phyloP scores from a whole-genome alignment of 345 rosid genomes.

The Gossypium raimondii region DNA sequence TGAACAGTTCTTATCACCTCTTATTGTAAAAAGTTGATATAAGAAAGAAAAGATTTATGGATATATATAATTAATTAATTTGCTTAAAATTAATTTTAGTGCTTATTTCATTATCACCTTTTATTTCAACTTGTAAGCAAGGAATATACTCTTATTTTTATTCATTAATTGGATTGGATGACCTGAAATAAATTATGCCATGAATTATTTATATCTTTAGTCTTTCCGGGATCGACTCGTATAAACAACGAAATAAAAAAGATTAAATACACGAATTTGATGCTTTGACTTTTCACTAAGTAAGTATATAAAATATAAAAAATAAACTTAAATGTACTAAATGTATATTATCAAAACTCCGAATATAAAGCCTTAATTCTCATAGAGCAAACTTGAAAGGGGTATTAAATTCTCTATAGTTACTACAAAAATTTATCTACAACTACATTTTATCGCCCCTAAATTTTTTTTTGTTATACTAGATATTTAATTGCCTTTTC shows the following conservation, averaged over 20 bases:
- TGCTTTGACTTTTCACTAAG: too few relatives aligned
- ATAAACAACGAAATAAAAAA: too few relatives aligned
- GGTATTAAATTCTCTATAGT: too few relatives aligned
- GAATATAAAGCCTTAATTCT: fast-evolving
- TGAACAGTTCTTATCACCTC: too few relatives aligned
- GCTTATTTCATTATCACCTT: neutral
- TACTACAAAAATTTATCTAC: too few relatives aligned
- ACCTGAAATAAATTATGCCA: neutral
- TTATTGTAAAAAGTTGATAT: neutral
- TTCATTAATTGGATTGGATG: neutral
- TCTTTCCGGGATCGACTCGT: fast-evolving
- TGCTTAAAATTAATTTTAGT: neutral
- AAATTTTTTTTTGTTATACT: fast-evolving
- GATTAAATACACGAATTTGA: fast-evolving
- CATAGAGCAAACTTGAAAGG: fast-evolving
- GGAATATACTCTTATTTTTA: neutral
- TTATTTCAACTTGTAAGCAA: neutral
- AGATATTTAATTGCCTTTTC: fast-evolving
- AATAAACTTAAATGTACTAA: too few relatives aligned
- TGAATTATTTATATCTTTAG: neutral
- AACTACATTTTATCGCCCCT: fast-evolving
- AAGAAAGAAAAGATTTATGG: neutral
- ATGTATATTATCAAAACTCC: fast-evolving
- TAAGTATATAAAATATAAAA: too few relatives aligned
- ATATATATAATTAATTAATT: neutral